Conservation (phyloP, 805 yeast genomes). For the Metschnikowia hibisci region DNA sequence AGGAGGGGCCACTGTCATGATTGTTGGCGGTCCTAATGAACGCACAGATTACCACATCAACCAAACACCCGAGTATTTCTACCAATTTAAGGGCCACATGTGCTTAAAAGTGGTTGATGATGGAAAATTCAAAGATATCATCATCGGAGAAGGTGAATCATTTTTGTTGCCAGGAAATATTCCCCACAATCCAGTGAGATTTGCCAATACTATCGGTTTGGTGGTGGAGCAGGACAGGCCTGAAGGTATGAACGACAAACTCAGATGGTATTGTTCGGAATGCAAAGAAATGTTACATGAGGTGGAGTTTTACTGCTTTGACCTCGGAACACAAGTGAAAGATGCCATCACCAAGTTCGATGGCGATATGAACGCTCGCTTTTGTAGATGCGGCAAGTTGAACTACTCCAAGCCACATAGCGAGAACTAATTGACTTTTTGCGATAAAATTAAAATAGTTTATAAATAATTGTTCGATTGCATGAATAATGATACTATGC, state of each 20-base stretch:
- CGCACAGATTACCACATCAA: slow-evolving; percentile 91
- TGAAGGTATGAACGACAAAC: slow-evolving; percentile 57
- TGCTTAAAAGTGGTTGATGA: slow-evolving; percentile 69
- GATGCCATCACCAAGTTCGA: slow-evolving; percentile 74
- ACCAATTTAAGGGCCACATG: slow-evolving; percentile 85
- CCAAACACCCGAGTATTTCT: slow-evolving; percentile 92
- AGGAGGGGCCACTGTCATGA: slow-evolving; percentile 92
- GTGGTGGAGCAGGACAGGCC: slow-evolving; percentile 94
- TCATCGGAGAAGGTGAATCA: slow-evolving; percentile 82
- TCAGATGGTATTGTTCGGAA: slow-evolving; percentile 82
- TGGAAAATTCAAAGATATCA: slow-evolving; percentile 69
- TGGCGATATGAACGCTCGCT: slow-evolving; percentile 55
- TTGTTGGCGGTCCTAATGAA: slow-evolving; percentile 94
- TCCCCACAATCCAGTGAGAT: slow-evolving; percentile 90
- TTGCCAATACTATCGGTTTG: slow-evolving; percentile 78
- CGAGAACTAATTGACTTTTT: background rate
- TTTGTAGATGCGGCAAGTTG: slow-evolving; percentile 74
- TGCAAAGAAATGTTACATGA: slow-evolving; percentile 69
- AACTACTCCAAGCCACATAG: slow-evolving; percentile 60
- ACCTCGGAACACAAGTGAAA: slow-evolving; percentile 88
- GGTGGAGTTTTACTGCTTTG: slow-evolving; percentile 66
- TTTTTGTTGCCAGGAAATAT: slow-evolving; percentile 78
- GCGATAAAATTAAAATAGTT: background rate
- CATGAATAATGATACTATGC: background rate
- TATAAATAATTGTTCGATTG: background rate